Conservation (phyloP, 2,329 filamentous ascomycete genomes). For the Trichophyton schoenleinii region DNA sequence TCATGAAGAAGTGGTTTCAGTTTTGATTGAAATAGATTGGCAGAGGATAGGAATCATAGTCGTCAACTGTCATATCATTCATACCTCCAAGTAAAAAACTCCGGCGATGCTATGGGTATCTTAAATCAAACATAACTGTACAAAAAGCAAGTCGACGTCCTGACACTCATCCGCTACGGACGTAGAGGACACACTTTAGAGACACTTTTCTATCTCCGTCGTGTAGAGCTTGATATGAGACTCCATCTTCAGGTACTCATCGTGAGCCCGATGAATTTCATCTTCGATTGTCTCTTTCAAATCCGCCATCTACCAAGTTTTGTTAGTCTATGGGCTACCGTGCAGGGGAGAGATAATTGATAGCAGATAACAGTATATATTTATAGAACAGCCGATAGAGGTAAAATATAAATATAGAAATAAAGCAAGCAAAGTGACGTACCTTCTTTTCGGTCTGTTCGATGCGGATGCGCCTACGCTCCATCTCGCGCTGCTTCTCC, state of each 20-base stretch:
- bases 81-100: conserved; percentile 17
- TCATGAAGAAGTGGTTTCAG: conserved; percentile 55
- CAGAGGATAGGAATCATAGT: conserved; percentile 27
- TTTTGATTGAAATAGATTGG: conserved; percentile 25
- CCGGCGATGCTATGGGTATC: not conserved
- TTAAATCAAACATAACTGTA: conserved; percentile 17
- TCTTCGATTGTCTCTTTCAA: conserved; percentile 95
- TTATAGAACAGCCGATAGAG: not conserved
- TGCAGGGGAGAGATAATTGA: too few relatives aligned
- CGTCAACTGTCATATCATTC: conserved; percentile 22
- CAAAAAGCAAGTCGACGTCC: conserved; percentile 15
- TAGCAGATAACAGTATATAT: too few relatives aligned
- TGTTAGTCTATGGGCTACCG: conserved; percentile 14
- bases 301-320: conserved; percentile 68
- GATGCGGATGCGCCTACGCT: conserved; percentile 80
- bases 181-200: conserved; percentile 28
- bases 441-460: conserved; percentile 99
- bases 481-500: conserved; percentile 83
- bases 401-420: not conserved
- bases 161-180: too few relatives aligned
- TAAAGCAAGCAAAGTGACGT: conserved; percentile 19
- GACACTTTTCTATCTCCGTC: conserved; percentile 92
- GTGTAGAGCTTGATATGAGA: conserved; percentile 96
- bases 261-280: conserved; percentile 78
- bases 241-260: conserved; percentile 96